These are phyloP conservation scores for Coffea humblotiana DNA, from an alignment of 305 asterid genomes.

Conservation along the genomic window DNA sequence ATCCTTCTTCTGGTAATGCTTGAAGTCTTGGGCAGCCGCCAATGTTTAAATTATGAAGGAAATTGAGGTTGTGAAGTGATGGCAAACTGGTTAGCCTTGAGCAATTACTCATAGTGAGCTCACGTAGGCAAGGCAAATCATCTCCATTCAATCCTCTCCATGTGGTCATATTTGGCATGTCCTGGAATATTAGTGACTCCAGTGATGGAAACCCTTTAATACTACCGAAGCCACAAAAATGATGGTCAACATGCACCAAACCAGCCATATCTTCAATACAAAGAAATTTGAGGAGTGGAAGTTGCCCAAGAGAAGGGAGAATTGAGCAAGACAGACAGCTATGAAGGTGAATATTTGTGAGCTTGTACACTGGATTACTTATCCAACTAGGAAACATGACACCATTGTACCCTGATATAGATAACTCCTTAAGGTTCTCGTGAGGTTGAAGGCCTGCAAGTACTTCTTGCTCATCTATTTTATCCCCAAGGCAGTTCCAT, in stretches of 20 bases:
- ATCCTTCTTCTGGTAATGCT: constrained; percentile 24
- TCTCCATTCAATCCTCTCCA: constrained; percentile 11
- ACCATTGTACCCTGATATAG: constrained; percentile 36
- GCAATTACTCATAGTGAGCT: constrained; percentile 14
- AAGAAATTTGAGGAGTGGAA: constrained; percentile 36
- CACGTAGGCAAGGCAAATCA: constrained; percentile 4
- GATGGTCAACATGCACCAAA: constrained; percentile 11
- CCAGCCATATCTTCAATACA: constrained; percentile 30
- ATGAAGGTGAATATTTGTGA: constrained; percentile 32
- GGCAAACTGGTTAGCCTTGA: constrained; percentile 17
- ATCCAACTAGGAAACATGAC: constrained; percentile 36
- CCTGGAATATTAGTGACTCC: constrained; percentile 20
- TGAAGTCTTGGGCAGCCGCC: constrained; percentile 11
- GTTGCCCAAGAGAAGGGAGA: constrained; percentile 35
- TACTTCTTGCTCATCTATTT: constrained; percentile 33
- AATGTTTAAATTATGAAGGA: constrained; percentile 10
- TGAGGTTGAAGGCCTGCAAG: constrained; percentile 48
- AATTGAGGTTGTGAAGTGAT: constrained; percentile 12
- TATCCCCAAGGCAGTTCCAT: neutral
- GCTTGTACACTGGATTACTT: constrained; percentile 28
- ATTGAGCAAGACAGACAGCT: constrained; percentile 20
- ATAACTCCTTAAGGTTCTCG: constrained; percentile 36
- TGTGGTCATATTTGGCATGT: constrained; percentile 16
- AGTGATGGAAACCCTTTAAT: constrained; percentile 28
- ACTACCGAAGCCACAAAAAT: constrained; percentile 22